Percentiles rank a stretch among this genome's conserved stretches.
phyloP scores from a whole-genome alignment of 2,329 filamentous ascomycete genomes.

The Sporothrix mexicana region DNA sequence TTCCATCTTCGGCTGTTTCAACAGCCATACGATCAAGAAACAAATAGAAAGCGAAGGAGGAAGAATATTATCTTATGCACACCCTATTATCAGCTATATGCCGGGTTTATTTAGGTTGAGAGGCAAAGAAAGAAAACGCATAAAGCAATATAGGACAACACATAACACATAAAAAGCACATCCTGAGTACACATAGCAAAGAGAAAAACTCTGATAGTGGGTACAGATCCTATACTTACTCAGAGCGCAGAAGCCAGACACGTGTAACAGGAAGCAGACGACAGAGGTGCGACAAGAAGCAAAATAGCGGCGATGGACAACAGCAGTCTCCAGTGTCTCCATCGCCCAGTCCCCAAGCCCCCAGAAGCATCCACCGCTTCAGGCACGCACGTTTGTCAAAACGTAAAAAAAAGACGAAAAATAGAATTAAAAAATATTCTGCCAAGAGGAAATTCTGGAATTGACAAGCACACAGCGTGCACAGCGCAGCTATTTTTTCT shows the following conservation, averaged over 20 bases:
- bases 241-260: neutral
- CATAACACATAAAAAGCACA: neutral
- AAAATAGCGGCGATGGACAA: neutral
- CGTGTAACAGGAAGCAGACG: conserved; percentile 15
- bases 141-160: conserved; percentile 4
- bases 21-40: neutral
- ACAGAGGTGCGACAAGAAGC: neutral
- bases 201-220: conserved; percentile 23
- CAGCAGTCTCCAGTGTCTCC: neutral
- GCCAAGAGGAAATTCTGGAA: conserved; percentile 10
- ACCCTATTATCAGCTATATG: neutral
- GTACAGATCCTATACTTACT: neutral
- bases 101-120: neutral
- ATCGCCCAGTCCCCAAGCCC: neutral
- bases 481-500: no score
- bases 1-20: conserved; percentile 1
- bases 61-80: neutral
- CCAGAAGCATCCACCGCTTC: neutral
- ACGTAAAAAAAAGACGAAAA: neutral
- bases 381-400: neutral
- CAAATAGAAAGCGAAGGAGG: no score
- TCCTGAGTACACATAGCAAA: no score
- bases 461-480: neutral
- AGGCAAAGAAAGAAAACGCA: conserved; percentile 11
- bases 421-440: neutral